A percentile compares a stretch with the other conserved stretches of the same genome.
These are phyloP conservation scores for Basidiobolus meristosporus DNA, from an alignment of 371 early-diverging fungal genomes.

Conservation along the genomic window DNA sequence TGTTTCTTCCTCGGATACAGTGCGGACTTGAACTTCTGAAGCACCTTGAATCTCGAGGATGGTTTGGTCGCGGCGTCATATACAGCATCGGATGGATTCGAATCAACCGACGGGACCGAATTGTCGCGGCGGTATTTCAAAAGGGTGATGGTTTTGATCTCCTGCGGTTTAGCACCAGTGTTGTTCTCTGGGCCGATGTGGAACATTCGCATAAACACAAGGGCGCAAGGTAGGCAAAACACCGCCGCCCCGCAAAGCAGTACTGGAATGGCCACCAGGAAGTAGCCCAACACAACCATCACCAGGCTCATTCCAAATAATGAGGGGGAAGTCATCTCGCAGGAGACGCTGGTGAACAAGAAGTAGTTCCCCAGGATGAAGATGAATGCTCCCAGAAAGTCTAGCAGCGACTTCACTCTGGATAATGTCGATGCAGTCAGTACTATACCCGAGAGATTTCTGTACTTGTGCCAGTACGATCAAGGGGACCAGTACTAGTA, in stretches of 20 bases:
- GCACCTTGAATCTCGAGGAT: background rate
- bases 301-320: no score
- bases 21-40: background rate
- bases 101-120: background rate
- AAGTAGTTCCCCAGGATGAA: no score
- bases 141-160: conserved; percentile 8
- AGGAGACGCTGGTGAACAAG: no score
- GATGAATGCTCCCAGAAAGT: no score
- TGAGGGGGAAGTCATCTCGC: no score
- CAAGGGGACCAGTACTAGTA: no score
- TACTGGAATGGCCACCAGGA: conserved; percentile 38
- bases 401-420: no score
- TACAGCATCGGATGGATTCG: background rate
- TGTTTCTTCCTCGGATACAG: background rate
- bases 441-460: no score
- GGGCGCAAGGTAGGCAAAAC: conserved; percentile 33
- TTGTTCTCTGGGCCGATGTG: conserved; percentile 30
- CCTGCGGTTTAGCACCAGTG: conserved; percentile 15
- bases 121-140: conserved; percentile 1
- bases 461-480: no score
- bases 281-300: no score
- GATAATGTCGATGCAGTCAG: no score
- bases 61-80: background rate
- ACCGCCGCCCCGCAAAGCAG: conserved; percentile 38
- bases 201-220: conserved; percentile 31